Evolutionary conservation across 495 filamentous ascomycete species (phyloP), one percentile per base, ranked within the genome.

Genomic region (Aspergillus panamensis): DNA sequence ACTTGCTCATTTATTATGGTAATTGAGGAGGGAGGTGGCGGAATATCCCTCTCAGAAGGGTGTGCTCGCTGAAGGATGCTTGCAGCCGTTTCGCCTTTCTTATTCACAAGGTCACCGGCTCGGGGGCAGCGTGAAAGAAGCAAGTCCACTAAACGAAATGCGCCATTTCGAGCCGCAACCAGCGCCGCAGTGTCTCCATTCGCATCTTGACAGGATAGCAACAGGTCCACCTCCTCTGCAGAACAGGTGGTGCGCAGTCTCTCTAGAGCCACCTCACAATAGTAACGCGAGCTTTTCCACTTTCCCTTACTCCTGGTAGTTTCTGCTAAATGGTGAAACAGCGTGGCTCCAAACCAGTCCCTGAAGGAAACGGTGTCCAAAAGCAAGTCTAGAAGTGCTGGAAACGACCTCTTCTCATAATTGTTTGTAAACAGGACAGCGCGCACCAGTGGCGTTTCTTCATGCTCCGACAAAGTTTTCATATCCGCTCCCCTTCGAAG

Each of bases 401-500:
- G 85, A 70, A 97, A 96, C 1, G 89, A 91, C 51, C 87, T 78
- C 69, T 90, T 94, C 64, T 97, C 93, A 69, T 87, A 91, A 65
- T 93, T 95, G 69, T 98, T 98, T 35, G 92, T 97, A 65, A 97
- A 98, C 55, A 92, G 78, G 30, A 97, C 92, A 14, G 88, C 87
- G n/a, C 92, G 86, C 79, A 97, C 96, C 45, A 98, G 80, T 0
- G 95, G 92, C 0, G 95, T 97, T 71, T 97, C 94, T 53, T 92
- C 92, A 48, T 89, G 87, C 17, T 83, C 74, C 43, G 92, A 93
- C 48, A 84, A 77, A 7, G 82, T 78, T 31, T 82, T 82, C 13
- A 73, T 51, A 53, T 84, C 82, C 9, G 92, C 92, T 33, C 86
- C 84, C 51, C 89, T 88, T 12, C 82, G 80, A 57, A 93, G 85